phyloP scores from a whole-genome alignment of 139 green algal genomes.

The Chlorella sp. region DNA sequence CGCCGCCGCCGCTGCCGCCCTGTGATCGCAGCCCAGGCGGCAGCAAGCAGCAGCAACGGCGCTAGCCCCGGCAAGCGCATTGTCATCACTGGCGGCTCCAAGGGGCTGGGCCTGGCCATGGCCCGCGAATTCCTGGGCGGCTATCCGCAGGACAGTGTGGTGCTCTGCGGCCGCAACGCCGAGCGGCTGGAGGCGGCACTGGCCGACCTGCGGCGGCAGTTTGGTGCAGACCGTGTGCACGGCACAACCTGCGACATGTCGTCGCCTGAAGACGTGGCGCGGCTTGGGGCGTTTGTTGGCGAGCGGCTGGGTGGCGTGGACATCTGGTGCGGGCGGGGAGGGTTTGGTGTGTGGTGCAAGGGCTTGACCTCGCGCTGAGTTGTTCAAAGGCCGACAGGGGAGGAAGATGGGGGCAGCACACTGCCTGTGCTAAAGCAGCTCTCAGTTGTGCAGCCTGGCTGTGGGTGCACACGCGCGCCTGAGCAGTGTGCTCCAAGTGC shows the following conservation, averaged over 20 bases:
- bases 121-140: conserved; percentile 51
- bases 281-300: conserved; percentile 46
- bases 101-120: conserved; percentile 53
- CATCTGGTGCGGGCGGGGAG: conserved; percentile 38
- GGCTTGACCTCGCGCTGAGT: too few species aligned
- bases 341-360: too few species aligned
- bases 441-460: too few species aligned
- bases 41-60: background rate
- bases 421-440: too few species aligned
- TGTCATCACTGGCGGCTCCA: conserved; percentile 58
- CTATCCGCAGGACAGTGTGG: conserved; percentile 51
- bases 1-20: too few species aligned
- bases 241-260: conserved; percentile 50
- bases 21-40: background rate
- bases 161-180: conserved; percentile 58
- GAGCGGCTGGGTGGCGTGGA: conserved; percentile 53
- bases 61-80: conserved; percentile 7
- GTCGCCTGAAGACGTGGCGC: conserved; percentile 31
- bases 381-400: too few species aligned
- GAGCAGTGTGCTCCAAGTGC: too few species aligned
- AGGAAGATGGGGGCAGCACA: too few species aligned
- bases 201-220: conserved; percentile 24
- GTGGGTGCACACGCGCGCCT: too few species aligned
- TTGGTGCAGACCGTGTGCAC: conserved; percentile 24
- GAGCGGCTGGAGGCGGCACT: conserved; percentile 50